Conservation (phyloP, 176 grass and related monocot species). For the Urochloa ruziziensis region DNA sequence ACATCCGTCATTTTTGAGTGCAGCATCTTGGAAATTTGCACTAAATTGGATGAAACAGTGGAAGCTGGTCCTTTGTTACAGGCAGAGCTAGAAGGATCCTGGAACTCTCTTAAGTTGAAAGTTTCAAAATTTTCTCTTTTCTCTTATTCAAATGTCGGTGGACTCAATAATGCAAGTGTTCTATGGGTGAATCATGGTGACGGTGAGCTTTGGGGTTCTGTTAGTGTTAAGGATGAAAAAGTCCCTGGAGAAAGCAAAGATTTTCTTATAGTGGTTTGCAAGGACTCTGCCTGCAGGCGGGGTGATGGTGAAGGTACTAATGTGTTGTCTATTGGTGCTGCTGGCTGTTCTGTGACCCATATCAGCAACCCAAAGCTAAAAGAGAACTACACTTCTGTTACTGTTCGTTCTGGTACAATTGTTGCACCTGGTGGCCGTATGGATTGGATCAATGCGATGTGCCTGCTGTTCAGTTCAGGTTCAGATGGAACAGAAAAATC, state of each 20-base stretch:
- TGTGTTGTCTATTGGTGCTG: constrained; percentile 64
- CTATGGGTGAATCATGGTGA: constrained; percentile 80
- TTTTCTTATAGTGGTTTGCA: constrained; percentile 70
- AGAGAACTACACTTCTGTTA: constrained; percentile 73
- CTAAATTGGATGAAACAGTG: constrained; percentile 57
- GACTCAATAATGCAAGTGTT: constrained; percentile 52
- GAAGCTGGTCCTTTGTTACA: constrained; percentile 75
- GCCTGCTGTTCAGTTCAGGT: constrained; percentile 62
- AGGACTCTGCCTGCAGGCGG: constrained; percentile 60
- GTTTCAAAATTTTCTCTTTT: constrained; percentile 70
- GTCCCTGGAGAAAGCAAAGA: constrained; percentile 52
- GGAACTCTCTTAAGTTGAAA: constrained; percentile 67
- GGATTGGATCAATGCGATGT: constrained; percentile 85
- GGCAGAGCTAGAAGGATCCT: constrained; percentile 78
- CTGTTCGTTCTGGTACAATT: constrained; percentile 70
- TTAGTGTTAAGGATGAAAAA: constrained; percentile 43
- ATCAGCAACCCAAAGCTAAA: constrained; percentile 69
- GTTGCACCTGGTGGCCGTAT: constrained; percentile 92
- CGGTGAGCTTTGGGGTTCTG: constrained; percentile 80
- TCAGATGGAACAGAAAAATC: constrained; percentile 45
- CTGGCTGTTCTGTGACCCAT: constrained; percentile 72
- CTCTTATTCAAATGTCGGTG: constrained; percentile 79
- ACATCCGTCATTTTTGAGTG: constrained; percentile 72
- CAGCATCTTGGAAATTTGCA: constrained; percentile 65
- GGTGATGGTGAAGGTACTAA: constrained; percentile 93